Evolutionary conservation across 2,329 filamentous ascomycete species (phyloP).

Genomic region (Trichothecium sympodiale): DNA sequence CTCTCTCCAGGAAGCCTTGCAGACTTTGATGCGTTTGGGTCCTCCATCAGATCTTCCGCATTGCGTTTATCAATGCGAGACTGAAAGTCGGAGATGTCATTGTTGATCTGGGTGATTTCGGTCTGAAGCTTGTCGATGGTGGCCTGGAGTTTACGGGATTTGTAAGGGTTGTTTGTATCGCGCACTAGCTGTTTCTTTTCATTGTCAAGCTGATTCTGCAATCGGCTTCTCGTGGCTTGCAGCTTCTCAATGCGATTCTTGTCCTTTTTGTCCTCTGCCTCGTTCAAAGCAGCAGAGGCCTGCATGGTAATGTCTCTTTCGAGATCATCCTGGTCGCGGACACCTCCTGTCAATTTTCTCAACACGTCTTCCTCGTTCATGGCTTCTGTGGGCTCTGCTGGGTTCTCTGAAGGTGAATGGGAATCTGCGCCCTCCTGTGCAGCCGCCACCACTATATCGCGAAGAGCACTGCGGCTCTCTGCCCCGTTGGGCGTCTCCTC

Average conservation of each 20-base stretch:
- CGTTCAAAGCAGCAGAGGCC: slow-evolving; percentile 46
- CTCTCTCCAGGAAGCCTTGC: slow-evolving; percentile 67
- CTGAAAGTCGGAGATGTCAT: slow-evolving; percentile 71
- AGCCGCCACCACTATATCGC: slow-evolving; percentile 8
- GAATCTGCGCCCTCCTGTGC: slow-evolving; percentile 4
- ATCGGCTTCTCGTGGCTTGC: slow-evolving; percentile 40
- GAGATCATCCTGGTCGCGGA: slow-evolving; percentile 80
- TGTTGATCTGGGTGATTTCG: slow-evolving; percentile 52
- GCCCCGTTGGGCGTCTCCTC: neutral
- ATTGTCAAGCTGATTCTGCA: slow-evolving; percentile 53
- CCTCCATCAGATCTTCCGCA: slow-evolving; percentile 34
- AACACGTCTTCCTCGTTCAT: slow-evolving; percentile 51
- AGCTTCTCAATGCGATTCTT: slow-evolving; percentile 51
- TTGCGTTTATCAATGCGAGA: slow-evolving; percentile 69
- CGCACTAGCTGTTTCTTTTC: slow-evolving; percentile 35
- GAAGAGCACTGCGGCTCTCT: neutral
- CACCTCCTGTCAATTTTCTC: slow-evolving; percentile 51
- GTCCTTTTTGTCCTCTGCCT: slow-evolving; percentile 53
- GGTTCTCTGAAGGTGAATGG: slow-evolving; percentile 1
- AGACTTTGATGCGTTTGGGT: slow-evolving; percentile 33
- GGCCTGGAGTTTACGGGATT: slow-evolving; percentile 46
- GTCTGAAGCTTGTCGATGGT: slow-evolving; percentile 57
- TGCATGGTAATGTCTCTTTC: slow-evolving; percentile 71
- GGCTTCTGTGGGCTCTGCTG: slow-evolving; percentile 10
- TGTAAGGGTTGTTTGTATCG: slow-evolving; percentile 31